Evolutionary conservation across 768 basidiomycete species (phyloP).

Genomic region (Suillus clintonianus): DNA sequence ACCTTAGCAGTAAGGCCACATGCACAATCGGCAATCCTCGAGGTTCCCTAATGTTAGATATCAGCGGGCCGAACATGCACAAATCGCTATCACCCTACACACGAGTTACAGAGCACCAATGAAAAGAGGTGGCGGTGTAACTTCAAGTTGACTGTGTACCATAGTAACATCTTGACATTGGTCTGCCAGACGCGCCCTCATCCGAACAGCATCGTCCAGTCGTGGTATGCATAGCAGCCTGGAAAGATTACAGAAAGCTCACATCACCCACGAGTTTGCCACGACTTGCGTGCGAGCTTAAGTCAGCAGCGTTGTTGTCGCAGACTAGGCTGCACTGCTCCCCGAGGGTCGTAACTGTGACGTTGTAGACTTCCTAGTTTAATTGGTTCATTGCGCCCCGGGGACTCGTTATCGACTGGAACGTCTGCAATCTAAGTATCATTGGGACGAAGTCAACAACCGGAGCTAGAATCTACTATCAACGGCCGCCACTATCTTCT

Average conservation of each 20-base stretch:
- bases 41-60: neutral
- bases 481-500: conserved; percentile 43
- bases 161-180: too few species aligned
- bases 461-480: conserved; percentile 79
- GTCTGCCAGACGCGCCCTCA: too few species aligned
- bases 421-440: too few species aligned
- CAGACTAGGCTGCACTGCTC: neutral
- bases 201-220: too few species aligned
- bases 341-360: neutral
- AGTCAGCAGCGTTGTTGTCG: too few species aligned
- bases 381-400: neutral
- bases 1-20: neutral
- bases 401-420: neutral
- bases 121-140: neutral
- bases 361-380: neutral
- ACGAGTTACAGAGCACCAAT: neutral
- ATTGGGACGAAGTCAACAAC: conserved; percentile 59
- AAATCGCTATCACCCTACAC: neutral
- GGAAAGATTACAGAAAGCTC: too few species aligned
- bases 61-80: neutral
- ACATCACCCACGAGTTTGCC: too few species aligned
- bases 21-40: neutral
- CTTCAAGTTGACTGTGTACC: too few species aligned
- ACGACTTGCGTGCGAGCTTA: too few species aligned
- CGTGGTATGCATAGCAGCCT: too few species aligned